phyloP scores from a whole-genome alignment of 75 land plant genomes.

The Sequoiadendron giganteum region DNA sequence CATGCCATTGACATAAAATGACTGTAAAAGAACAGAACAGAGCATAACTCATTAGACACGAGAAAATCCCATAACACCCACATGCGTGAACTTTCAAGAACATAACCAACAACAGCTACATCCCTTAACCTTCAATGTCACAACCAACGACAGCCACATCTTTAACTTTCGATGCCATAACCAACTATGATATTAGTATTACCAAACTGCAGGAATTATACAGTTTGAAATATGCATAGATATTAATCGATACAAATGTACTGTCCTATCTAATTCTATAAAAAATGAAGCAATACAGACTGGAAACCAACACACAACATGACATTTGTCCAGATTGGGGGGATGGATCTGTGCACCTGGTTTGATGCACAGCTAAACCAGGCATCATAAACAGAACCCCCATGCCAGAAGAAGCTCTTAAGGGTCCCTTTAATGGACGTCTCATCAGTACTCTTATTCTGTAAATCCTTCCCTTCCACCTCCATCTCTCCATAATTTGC shows the following conservation, averaged over 20 bases:
- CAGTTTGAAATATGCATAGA: not conserved
- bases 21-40: not conserved
- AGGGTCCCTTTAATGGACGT: constrained; percentile 14
- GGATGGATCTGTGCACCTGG: constrained; percentile 34
- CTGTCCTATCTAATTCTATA: not conserved
- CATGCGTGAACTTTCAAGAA: not conserved
- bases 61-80: not conserved
- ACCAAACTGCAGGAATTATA: not conserved
- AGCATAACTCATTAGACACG: not conserved
- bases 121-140: not conserved
- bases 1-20: not conserved
- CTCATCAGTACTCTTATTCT: constrained; percentile 8
- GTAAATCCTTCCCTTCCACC: constrained; percentile 33
- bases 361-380: constrained; percentile 88
- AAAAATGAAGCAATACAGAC: not conserved
- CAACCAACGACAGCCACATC: not conserved
- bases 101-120: not conserved
- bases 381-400: constrained; percentile 76
- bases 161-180: not conserved
- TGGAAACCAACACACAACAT: not conserved
- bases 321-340: not conserved
- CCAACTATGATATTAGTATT: not conserved
- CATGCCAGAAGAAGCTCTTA: constrained; percentile 69
- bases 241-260: not conserved
- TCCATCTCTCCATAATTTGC: constrained; percentile 80